Percentiles rank a stretch among this genome's conserved stretches.
These are phyloP conservation scores for Termitomyces sp. DNA, from an alignment of 768 basidiomycete genomes.

Conservation along the genomic window DNA sequence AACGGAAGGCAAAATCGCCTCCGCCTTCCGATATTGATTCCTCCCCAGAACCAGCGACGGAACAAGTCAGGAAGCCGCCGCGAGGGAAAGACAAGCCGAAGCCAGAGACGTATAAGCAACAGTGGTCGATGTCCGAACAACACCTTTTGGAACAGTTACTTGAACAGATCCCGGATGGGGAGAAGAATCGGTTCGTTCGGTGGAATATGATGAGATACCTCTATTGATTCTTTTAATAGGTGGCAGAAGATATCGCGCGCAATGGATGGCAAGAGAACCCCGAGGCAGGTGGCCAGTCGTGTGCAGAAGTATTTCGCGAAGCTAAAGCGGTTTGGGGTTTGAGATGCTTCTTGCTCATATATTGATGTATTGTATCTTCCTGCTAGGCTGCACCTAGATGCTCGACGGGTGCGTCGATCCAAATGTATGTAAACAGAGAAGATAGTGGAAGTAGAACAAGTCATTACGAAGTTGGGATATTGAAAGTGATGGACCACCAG, in stretches of 20 bases:
- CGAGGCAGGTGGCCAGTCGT: conserved; percentile 81
- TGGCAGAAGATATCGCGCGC: conserved; percentile 80
- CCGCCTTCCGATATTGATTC: neutral
- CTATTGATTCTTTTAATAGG: conserved; percentile 26
- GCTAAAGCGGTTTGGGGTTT: conserved; percentile 61
- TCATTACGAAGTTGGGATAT: neutral
- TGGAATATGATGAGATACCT: neutral
- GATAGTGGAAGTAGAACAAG: no score
- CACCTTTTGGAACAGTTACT: conserved; percentile 69
- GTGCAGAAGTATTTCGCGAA: conserved; percentile 89
- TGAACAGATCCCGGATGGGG: conserved; percentile 71
- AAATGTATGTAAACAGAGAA: neutral
- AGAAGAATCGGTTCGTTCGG: conserved; percentile 58
- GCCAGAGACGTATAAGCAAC: conserved; percentile 77
- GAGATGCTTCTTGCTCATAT: neutral
- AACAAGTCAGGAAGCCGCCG: neutral
- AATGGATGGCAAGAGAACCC: conserved; percentile 72
- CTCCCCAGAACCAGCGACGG: neutral
- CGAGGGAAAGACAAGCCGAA: conserved; percentile 32
- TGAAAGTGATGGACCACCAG: neutral
- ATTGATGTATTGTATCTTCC: neutral
- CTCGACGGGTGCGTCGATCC: neutral
- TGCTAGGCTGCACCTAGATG: neutral
- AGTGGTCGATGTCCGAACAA: conserved; percentile 74
- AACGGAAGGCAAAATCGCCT: conserved; percentile 1